A percentile compares a stretch with the other conserved stretches of the same genome.
These are phyloP conservation scores for Fraxinus sp. DNA, from an alignment of 305 asterid genomes.

Conservation along the genomic window DNA sequence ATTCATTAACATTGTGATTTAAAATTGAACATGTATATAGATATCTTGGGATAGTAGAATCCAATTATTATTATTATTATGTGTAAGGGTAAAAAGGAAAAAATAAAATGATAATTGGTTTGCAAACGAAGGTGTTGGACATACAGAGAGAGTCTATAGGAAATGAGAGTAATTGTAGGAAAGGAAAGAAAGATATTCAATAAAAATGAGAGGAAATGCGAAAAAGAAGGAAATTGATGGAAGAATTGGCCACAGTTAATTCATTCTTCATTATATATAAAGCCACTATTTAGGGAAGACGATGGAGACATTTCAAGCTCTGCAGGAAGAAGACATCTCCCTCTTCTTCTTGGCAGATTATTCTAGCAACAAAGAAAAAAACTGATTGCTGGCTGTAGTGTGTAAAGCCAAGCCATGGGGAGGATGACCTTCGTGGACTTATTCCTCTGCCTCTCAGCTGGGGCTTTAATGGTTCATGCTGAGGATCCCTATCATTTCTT, in stretches of 20 bases:
- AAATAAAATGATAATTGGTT: too few species aligned
- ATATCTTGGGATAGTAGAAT: too few species aligned
- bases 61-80: too few species aligned
- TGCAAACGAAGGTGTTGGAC: not conserved
- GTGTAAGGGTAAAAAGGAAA: too few species aligned
- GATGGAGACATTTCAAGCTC: slow-evolving; percentile 14
- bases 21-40: too few species aligned
- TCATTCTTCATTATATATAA: slow-evolving; percentile 8
- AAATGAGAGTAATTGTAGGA: not conserved
- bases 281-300: not conserved
- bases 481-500: slow-evolving; percentile 29
- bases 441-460: slow-evolving; percentile 17
- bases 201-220: not conserved
- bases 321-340: slow-evolving; percentile 18
- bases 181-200: not conserved
- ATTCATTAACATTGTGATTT: too few species aligned
- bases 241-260: not conserved
- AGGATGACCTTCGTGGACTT: slow-evolving; percentile 10
- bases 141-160: not conserved
- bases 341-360: slow-evolving; percentile 17
- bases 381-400: not conserved
- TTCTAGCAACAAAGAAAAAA: not conserved
- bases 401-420: not conserved
- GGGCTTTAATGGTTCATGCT: slow-evolving; percentile 12
- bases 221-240: not conserved